A percentile compares a stretch with the other conserved stretches of the same genome.
Conservation (phyloP, 352 stramenopile species). For the Phytophthora ohioensis region DNA sequence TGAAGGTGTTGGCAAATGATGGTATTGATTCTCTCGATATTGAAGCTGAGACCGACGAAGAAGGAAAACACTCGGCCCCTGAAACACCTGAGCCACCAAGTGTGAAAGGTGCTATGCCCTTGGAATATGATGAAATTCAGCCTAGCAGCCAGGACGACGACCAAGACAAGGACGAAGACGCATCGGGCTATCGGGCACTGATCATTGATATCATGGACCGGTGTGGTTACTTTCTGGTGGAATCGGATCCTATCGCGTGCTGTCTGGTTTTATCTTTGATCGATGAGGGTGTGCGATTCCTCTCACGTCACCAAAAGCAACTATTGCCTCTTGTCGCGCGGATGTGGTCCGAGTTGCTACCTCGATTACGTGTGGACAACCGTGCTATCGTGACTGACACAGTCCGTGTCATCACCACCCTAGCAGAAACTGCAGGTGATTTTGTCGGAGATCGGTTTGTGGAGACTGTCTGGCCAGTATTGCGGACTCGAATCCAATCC, state of each 20-base stretch:
- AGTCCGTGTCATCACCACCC: slow-evolving; percentile 56
- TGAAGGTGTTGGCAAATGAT: slow-evolving; percentile 58
- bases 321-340: slow-evolving; percentile 81
- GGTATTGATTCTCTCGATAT: slow-evolving; percentile 36
- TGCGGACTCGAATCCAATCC: slow-evolving; percentile 51
- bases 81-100: slow-evolving; percentile 26
- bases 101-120: slow-evolving; percentile 74
- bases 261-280: slow-evolving; percentile 83
- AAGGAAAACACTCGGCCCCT: slow-evolving; percentile 15
- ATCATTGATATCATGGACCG: slow-evolving; percentile 81
- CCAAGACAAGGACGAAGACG: slow-evolving; percentile 33
- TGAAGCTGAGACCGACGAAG: slow-evolving; percentile 24
- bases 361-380: slow-evolving; percentile 63
- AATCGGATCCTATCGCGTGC: slow-evolving; percentile 71
- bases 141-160: slow-evolving; percentile 35
- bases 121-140: slow-evolving; percentile 63
- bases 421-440: slow-evolving; percentile 68
- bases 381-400: slow-evolving; percentile 71
- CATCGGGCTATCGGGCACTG: slow-evolving; percentile 55
- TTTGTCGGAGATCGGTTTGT: slow-evolving; percentile 87
- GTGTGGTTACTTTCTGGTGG: slow-evolving; percentile 79
- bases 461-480: slow-evolving; percentile 76
- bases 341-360: slow-evolving; percentile 76
- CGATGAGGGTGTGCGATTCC: slow-evolving; percentile 61
- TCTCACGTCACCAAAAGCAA: slow-evolving; percentile 52